Conservation (phyloP, 192 early-diverging fungal species). For the Chytriomyces hyalinus region DNA sequence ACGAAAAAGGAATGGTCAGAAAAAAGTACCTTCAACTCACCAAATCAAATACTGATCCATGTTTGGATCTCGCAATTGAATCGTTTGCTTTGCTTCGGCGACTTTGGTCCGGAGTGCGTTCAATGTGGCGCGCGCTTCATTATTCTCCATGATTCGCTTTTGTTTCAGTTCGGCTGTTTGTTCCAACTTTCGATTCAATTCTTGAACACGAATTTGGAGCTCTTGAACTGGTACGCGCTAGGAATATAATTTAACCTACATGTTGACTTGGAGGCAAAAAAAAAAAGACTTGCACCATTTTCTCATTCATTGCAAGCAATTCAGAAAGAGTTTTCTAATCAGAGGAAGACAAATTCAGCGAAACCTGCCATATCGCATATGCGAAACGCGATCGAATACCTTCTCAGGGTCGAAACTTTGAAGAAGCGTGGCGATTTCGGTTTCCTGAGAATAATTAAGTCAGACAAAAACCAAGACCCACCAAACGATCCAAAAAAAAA, state of each 20-base stretch:
- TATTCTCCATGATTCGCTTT: too few species aligned
- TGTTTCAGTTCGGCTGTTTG: neutral
- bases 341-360: neutral
- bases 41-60: conserved; percentile 30
- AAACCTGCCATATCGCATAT: neutral
- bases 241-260: neutral
- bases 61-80: conserved; percentile 24
- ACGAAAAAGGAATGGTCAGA: neutral
- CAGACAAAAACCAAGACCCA: neutral
- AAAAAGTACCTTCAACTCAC: neutral
- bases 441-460: neutral
- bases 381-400: conserved; percentile 15
- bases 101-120: conserved; percentile 11
- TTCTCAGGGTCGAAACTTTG: conserved; percentile 21
- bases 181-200: neutral
- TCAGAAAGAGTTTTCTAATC: conserved; percentile 23
- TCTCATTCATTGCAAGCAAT: conserved; percentile 5
- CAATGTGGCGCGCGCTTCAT: neutral
- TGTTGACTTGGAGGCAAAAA: neutral
- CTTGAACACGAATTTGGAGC: neutral
- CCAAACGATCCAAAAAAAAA: neutral
- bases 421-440: conserved; percentile 12
- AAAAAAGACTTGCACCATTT: conserved; percentile 13
- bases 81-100: conserved; percentile 15
- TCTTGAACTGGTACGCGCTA: conserved; percentile 11